Evolutionary conservation across 805 yeast species (phyloP).

Genomic region (Pachysolen tannophilus): DNA sequence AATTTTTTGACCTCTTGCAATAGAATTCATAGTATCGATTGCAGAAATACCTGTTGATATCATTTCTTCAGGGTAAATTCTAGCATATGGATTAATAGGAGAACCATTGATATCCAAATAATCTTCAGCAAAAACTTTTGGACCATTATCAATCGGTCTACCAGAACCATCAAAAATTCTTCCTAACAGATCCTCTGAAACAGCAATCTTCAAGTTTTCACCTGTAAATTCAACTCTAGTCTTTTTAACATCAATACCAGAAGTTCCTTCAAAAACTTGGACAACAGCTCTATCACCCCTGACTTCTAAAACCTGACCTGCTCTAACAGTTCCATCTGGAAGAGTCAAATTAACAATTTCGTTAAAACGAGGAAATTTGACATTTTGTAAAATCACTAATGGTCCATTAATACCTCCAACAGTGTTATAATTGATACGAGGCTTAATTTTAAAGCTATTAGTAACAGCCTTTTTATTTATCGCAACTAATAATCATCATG

Average conservation of each 20-base stretch:
- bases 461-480: constrained; percentile 88
- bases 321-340: constrained; percentile 91
- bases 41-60: constrained; percentile 98
- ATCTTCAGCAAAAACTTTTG: constrained; percentile 97
- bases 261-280: constrained; percentile 98
- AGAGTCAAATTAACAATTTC: constrained; percentile 95
- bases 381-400: constrained; percentile 81
- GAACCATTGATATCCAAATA: constrained; percentile 97
- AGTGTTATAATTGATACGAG: constrained; percentile 88
- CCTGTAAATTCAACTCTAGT: constrained; percentile 98
- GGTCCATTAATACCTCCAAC: constrained; percentile 99
- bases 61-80: constrained; percentile 99
- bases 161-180: constrained; percentile 99
- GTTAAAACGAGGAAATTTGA: constrained; percentile 83
- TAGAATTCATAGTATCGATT: constrained; percentile 98
- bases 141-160: constrained; percentile 97
- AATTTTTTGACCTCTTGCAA: constrained; percentile 99
- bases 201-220: constrained; percentile 84
- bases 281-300: constrained; percentile 96
- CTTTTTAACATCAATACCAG: constrained; percentile 97
- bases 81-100: constrained; percentile 96
- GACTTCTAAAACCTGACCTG: constrained; percentile 97
- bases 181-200: constrained; percentile 94
- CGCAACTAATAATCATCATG: constrained; percentile 52
- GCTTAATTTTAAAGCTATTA: constrained; percentile 85